Evolutionary conservation across 768 basidiomycete species (phyloP).

Genomic region (Auricularia sp.): DNA sequence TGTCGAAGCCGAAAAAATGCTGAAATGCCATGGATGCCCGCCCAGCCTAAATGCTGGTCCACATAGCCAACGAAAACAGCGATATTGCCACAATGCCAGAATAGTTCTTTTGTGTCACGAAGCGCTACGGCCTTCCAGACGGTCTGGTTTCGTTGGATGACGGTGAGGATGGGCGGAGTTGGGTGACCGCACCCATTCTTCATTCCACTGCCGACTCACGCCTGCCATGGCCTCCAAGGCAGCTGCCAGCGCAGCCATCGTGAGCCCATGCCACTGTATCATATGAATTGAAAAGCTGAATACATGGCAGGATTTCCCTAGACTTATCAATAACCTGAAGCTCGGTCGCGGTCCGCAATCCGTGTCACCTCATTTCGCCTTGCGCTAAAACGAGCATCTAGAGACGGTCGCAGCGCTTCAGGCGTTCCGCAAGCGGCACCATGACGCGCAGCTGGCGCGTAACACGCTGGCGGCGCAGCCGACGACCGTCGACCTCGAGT

Average conservation of each 20-base stretch:
- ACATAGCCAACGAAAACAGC: too few species aligned
- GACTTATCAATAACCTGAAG: background rate
- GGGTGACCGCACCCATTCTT: background rate
- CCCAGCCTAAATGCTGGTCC: too few species aligned
- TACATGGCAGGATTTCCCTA: background rate
- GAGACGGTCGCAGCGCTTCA: slow-evolving; percentile 86
- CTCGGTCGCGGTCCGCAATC: background rate
- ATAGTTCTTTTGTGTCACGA: too few species aligned
- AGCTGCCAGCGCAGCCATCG: slow-evolving; percentile 1
- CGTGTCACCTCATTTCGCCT: background rate
- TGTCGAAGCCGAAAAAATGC: too few species aligned
- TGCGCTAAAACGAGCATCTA: slow-evolving; percentile 19
- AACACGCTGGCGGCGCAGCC: slow-evolving; percentile 55
- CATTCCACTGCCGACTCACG: background rate
- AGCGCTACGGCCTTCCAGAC: too few species aligned
- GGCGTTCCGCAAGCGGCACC: slow-evolving; percentile 93
- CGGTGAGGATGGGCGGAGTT: background rate
- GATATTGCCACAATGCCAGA: too few species aligned
- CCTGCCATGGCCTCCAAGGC: slow-evolving; percentile 5
- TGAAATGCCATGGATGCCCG: too few species aligned
- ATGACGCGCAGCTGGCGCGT: slow-evolving; percentile 71
- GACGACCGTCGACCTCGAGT: slow-evolving; percentile 77
- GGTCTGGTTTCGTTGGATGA: background rate
- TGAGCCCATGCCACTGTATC: background rate
- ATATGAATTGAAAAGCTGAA: background rate